Percentiles rank a stretch among this genome's conserved stretches.
Evolutionary conservation across 2,329 filamentous ascomycete genomes (phyloP).

Genomic region (Coniosporium tulheliwenetii): DNA sequence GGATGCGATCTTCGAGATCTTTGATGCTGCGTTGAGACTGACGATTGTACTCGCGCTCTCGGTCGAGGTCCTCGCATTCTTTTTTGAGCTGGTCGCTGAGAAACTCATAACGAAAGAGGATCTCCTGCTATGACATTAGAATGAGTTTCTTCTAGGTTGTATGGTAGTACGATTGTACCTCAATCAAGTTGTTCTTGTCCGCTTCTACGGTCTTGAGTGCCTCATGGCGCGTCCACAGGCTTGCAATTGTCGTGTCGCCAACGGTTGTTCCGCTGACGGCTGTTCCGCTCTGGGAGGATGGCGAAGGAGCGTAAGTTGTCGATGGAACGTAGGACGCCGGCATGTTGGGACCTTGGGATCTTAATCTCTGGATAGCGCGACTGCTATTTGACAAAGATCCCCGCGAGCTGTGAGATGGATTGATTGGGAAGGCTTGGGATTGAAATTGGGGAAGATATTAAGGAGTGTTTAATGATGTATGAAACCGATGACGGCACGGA

Average conservation of each 20-base stretch:
- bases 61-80: slow-evolving; percentile 11
- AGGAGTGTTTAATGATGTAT: too few species aligned
- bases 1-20: slow-evolving; percentile 7
- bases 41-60: slow-evolving; percentile 10
- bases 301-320: background rate
- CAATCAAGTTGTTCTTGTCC: slow-evolving; percentile 17
- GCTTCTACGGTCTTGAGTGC: slow-evolving; percentile 13
- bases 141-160: background rate
- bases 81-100: slow-evolving; percentile 15
- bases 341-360: too few species aligned
- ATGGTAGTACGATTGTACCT: slow-evolving; percentile 8
- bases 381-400: too few species aligned
- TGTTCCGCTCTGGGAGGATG: background rate
- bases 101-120: slow-evolving; percentile 23
- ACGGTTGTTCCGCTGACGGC: background rate
- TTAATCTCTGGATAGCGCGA: too few species aligned
- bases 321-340: too few species aligned
- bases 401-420: too few species aligned
- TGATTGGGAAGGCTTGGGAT: too few species aligned
- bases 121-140: slow-evolving; percentile 14
- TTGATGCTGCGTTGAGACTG: slow-evolving; percentile 11
- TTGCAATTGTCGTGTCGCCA: slow-evolving; percentile 1
- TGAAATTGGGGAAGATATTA: too few species aligned
- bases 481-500: too few species aligned
- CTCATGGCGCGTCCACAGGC: slow-evolving; percentile 16